Evolutionary conservation across 768 basidiomycete species (phyloP).

Genomic region (Antrodiella citrinella): DNA sequence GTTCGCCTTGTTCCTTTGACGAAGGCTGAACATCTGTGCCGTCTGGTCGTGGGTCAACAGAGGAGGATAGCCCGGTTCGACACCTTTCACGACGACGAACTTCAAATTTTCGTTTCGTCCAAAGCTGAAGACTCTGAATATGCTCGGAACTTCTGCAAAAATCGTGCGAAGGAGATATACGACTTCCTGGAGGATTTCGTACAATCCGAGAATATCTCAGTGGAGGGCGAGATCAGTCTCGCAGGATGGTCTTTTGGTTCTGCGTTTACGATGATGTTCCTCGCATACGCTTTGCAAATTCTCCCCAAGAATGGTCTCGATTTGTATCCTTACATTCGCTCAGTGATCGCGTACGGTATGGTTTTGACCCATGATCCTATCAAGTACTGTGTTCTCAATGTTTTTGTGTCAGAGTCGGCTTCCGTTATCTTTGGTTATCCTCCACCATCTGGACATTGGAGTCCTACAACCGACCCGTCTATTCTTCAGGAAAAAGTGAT

Average conservation of each 20-base stretch:
- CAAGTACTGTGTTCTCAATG: neutral
- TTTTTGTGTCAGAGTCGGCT: neutral
- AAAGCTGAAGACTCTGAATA: too few relatives aligned
- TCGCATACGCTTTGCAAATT: neutral
- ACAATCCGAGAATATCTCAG: neutral
- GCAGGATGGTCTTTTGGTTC: neutral
- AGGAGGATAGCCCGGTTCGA: neutral
- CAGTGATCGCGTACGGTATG: neutral
- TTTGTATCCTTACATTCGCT: neutral
- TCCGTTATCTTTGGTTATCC: neutral
- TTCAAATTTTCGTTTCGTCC: too few relatives aligned
- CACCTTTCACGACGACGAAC: neutral
- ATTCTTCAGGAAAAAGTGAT: neutral
- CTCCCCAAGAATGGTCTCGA: neutral
- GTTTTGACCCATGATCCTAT: neutral
- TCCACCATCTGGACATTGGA: neutral
- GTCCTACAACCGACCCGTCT: neutral
- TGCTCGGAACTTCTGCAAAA: neutral
- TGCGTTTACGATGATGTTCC: neutral
- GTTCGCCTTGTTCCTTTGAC: neutral
- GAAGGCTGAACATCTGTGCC: neutral
- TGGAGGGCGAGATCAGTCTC: neutral
- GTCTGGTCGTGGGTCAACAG: neutral
- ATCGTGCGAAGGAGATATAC: neutral
- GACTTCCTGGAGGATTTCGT: neutral